Conservation (phyloP, 495 filamentous ascomycete species). For the Hyaloscypha variabilis region DNA sequence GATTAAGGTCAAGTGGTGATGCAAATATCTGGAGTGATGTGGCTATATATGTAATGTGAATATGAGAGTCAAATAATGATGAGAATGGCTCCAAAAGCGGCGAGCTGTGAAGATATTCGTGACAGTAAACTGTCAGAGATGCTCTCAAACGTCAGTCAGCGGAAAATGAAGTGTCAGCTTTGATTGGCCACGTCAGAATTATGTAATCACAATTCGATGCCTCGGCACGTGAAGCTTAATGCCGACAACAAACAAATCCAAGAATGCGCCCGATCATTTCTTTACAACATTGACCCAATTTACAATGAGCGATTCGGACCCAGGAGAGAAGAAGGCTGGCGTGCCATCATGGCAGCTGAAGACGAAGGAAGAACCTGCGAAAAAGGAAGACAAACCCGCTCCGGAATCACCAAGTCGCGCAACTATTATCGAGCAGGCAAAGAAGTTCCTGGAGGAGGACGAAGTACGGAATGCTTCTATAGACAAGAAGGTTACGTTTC, state of each 20-base stretch:
- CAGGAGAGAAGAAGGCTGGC: slow-evolving; percentile 21
- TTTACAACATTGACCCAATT: not conserved
- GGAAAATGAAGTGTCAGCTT: not conserved
- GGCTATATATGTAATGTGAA: not conserved
- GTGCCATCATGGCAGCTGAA: slow-evolving; percentile 29
- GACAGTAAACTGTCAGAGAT: not conserved
- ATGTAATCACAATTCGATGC: slow-evolving; percentile 14
- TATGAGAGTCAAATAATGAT: not conserved
- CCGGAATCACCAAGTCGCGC: slow-evolving; percentile 25
- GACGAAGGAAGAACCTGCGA: slow-evolving; percentile 8
- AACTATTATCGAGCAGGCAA: slow-evolving; percentile 67
- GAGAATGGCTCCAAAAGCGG: not conserved
- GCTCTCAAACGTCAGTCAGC: slow-evolving; percentile 9
- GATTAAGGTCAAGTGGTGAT: not conserved
- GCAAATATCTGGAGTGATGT: not conserved
- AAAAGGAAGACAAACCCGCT: slow-evolving; percentile 13
- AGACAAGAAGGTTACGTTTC: slow-evolving; percentile 76
- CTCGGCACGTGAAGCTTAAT: slow-evolving; percentile 20
- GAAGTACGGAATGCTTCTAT: slow-evolving; percentile 68
- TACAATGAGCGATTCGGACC: slow-evolving; percentile 32
- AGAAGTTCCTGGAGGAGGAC: slow-evolving; percentile 78
- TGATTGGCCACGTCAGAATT: slow-evolving; percentile 13
- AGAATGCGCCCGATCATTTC: slow-evolving; percentile 6
- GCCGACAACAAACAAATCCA: slow-evolving; percentile 18
- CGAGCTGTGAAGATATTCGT: not conserved